These are phyloP conservation scores for Beauveria scarabaeidicola DNA, from an alignment of 2,329 filamentous ascomycete genomes.

Conservation along the genomic window DNA sequence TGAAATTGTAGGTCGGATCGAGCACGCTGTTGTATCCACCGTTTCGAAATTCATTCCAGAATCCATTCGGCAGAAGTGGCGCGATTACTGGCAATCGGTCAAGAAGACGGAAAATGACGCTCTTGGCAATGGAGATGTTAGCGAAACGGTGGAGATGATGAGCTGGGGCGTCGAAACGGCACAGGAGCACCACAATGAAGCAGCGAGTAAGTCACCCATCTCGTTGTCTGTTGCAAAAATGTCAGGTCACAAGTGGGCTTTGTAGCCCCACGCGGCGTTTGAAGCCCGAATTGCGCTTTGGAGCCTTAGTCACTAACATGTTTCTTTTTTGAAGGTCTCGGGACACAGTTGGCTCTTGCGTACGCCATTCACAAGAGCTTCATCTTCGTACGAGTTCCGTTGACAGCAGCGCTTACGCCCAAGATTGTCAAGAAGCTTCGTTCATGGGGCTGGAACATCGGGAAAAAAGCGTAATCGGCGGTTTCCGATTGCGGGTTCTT, in stretches of 20 bases:
- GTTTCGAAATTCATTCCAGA: constrained; percentile 53
- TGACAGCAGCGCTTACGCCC: constrained; percentile 83
- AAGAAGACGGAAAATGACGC: constrained; percentile 37
- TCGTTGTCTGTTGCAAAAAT: not conserved
- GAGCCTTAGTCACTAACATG: constrained; percentile 17
- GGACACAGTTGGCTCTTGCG: constrained; percentile 81
- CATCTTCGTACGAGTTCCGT: constrained; percentile 89
- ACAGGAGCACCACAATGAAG: constrained; percentile 49
- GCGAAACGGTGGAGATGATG: constrained; percentile 41
- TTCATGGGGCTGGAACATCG: constrained; percentile 91
- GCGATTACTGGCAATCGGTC: constrained; percentile 38
- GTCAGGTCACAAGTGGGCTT: not conserved
- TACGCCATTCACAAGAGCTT: constrained; percentile 98
- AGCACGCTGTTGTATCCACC: constrained; percentile 57
- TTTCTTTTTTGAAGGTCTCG: constrained; percentile 38
- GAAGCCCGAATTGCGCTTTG: not conserved
- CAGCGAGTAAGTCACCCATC: constrained; percentile 59
- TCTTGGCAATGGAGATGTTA: constrained; percentile 34
- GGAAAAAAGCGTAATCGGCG: constrained; percentile 47
- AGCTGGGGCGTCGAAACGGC: constrained; percentile 57
- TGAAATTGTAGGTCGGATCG: constrained; percentile 41
- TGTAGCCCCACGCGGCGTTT: not conserved
- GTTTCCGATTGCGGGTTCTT: not conserved
- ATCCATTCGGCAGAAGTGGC: constrained; percentile 45
- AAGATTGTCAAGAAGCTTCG: constrained; percentile 88